Conservation (phyloP, 1,139 yeast genomes). For the Petasospora rhodanensis region DNA sequence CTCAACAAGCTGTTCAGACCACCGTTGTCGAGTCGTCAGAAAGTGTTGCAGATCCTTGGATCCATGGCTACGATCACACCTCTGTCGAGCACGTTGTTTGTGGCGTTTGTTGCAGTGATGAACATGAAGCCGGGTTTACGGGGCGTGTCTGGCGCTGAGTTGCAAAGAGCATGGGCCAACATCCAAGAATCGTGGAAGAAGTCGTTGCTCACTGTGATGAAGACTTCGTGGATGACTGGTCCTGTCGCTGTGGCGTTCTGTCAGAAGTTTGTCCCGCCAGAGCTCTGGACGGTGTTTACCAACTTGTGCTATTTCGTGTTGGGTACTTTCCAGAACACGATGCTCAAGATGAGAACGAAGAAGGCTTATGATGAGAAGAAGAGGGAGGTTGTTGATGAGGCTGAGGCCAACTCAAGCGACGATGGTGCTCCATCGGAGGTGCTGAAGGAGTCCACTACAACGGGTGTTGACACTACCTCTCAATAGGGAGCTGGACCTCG, state of each 20-base stretch:
- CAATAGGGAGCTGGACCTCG: not conserved
- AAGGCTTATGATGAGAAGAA: conserved; percentile 23
- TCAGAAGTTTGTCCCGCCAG: conserved; percentile 68
- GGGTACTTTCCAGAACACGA: conserved; percentile 74
- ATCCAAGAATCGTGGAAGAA: conserved; percentile 39
- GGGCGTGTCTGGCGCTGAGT: conserved; percentile 13
- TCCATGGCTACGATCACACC: conserved; percentile 58
- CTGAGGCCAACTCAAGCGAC: conserved; percentile 7
- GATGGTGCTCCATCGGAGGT: conserved; percentile 8
- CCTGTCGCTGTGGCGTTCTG: conserved; percentile 63
- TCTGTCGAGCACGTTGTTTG: conserved; percentile 45
- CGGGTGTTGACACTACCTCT: conserved; percentile 2
- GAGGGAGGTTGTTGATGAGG: conserved; percentile 20
- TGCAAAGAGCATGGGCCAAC: conserved; percentile 13
- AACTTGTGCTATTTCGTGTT: conserved; percentile 66
- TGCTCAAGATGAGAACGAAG: conserved; percentile 45
- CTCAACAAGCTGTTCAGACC: conserved; percentile 42
- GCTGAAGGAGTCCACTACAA: conserved; percentile 2
- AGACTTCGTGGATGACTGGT: conserved; percentile 61
- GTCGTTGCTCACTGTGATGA: conserved; percentile 54
- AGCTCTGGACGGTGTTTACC: conserved; percentile 83
- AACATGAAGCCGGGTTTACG: conserved; percentile 21
- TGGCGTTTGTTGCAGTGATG: conserved; percentile 49
- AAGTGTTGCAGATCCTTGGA: conserved; percentile 42
- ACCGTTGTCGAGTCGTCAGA: conserved; percentile 35